Percentiles rank a stretch among this genome's conserved stretches.
Conservation (phyloP, 805 yeast genomes). For the Lipomyces chichibuensis region DNA sequence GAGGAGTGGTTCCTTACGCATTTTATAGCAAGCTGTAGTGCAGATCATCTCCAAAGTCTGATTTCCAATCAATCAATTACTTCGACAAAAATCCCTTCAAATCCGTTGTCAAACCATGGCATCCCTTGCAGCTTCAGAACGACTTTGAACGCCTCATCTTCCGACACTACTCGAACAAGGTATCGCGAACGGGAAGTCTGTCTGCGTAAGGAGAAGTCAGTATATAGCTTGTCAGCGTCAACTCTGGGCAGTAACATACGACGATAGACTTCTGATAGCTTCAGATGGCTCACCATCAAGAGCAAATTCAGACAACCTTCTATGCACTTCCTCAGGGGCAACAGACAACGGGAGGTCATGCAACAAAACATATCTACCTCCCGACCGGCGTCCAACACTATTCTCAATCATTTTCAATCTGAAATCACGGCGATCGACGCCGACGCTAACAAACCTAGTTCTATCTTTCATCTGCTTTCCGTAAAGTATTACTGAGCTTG, state of each 20-base stretch:
- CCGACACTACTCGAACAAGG: slow-evolving; percentile 8
- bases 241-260: neutral
- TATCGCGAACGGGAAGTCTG: neutral
- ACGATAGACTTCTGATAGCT: neutral
- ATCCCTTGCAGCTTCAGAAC: slow-evolving; percentile 5
- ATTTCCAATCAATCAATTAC: neutral
- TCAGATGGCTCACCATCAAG: neutral
- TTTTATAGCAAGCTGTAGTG: no score
- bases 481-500: neutral
- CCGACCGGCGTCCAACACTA: neutral
- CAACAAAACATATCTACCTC: neutral
- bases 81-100: neutral
- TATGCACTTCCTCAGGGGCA: neutral
- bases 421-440: neutral
- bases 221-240: neutral
- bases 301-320: neutral
- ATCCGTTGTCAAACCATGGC: slow-evolving; percentile 9
- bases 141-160: slow-evolving; percentile 19
- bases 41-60: no score
- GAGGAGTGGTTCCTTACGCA: no score
- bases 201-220: neutral
- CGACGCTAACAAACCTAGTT: neutral
- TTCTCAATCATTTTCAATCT: neutral
- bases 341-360: slow-evolving; percentile 1
- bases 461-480: neutral